Evolutionary conservation across 345 rosid genomes (phyloP).

Genomic region (Hibiscus syriacus): DNA sequence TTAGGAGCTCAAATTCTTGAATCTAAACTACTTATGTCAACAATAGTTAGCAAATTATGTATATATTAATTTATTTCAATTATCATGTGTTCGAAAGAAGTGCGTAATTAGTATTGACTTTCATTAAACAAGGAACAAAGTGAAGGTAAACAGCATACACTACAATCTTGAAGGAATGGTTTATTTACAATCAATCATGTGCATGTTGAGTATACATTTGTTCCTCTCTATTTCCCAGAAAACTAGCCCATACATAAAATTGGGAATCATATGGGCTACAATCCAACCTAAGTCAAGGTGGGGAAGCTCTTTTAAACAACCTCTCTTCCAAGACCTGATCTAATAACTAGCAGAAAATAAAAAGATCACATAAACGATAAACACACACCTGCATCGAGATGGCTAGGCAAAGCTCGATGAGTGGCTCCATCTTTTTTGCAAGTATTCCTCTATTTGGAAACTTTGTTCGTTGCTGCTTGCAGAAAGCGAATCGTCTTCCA

Average conservation of each 20-base stretch:
- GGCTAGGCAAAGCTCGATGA: constrained; percentile 61
- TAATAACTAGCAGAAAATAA: constrained; percentile 27
- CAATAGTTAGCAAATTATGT: no score
- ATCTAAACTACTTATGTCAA: no score
- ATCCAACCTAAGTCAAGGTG: constrained; percentile 28
- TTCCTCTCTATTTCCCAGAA: not conserved
- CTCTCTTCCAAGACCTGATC: no score
- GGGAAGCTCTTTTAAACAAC: constrained; percentile 32
- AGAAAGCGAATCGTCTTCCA: constrained; percentile 67
- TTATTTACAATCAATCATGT: not conserved
- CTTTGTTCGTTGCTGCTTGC: constrained; percentile 50
- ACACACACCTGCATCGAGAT: constrained; percentile 3
- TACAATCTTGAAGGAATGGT: not conserved
- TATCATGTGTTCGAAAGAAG: no score
- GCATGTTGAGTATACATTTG: not conserved
- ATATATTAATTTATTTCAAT: no score
- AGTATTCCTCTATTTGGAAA: constrained; percentile 64
- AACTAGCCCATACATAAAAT: not conserved
- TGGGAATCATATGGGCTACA: not conserved
- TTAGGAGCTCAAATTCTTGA: no score
- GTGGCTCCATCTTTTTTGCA: constrained; percentile 75
- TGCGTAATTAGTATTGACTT: no score
- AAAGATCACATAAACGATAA: not conserved
- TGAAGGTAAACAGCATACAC: no score
- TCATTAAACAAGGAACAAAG: not conserved